Evolutionary conservation across 1,284 basidiomycete genomes (phyloP), one percentile per base, ranked within the genome.

Genomic region (Pseudozyma tsukubaensis): DNA sequence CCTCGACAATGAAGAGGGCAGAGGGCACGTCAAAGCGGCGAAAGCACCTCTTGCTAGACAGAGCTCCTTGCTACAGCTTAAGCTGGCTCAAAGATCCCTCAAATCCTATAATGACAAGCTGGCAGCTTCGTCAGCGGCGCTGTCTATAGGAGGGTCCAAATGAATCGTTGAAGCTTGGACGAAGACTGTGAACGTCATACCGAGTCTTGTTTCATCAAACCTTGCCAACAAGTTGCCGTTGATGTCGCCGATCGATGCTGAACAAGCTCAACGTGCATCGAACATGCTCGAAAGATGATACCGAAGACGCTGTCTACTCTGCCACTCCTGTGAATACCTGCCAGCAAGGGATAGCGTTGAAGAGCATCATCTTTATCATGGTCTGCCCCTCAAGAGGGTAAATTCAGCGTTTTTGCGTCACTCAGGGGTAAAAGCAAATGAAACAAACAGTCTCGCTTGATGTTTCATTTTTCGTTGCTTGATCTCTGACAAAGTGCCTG

Each of bases 391-490:
- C 34, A 19, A 59, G 16, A 39, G 37, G 37, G 24, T 39, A n/a
- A 39, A 13, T 4, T 39, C 8, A 12, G 16, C 11, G 37, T 39
- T n/a, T 39, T 39, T 18, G 16, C 59, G 54, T 67, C 58, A 67
- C 54, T 67, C 65, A 67, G 65, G 65, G 65, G 64, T 45, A 34
- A 29, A 35, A 50, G 37, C 12, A 42, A 49, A 54, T 55, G 34
- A 55, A 36, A 59, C 16, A 64, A 10, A 59, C 29, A 45, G 19
- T 24, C 24, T 43, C 40, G 43, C 52, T 29, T 29, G 3, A 29
- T 3, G 24, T 29, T 50, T 57, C 58, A 56, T 32, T 19, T 59
- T 29, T 52, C 42, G 29, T 49, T 44, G 29, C 50, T 48, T 49
- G 54, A 47, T 37, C 57, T 59, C 57, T 66, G 57, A 34, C 32